Evolutionary conservation across 495 filamentous ascomycete genomes (phyloP).

Genomic region (Aspergillus carlsbadensis): DNA sequence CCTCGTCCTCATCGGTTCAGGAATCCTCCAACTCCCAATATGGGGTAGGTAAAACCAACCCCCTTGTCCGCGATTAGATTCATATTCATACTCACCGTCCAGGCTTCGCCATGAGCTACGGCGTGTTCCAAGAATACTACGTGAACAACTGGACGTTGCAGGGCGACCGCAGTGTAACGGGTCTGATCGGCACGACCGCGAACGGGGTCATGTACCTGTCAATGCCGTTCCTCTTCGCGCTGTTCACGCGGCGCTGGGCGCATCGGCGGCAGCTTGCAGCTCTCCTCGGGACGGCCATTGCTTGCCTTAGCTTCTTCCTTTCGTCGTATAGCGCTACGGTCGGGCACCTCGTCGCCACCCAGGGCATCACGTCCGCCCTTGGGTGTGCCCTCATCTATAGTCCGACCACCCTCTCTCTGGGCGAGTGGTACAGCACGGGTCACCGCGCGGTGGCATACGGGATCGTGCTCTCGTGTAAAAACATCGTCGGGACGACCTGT

Average conservation of each 20-base stretch:
- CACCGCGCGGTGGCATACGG: slow-evolving; percentile 53
- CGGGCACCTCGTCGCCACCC: slow-evolving; percentile 54
- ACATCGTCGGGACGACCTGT: slow-evolving; percentile 45
- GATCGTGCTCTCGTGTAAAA: slow-evolving; percentile 57
- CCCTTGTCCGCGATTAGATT: not conserved
- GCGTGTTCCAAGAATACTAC: slow-evolving; percentile 10
- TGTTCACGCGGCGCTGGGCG: slow-evolving; percentile 9
- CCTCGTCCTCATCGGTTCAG: slow-evolving; percentile 4
- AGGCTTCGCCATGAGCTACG: slow-evolving; percentile 12
- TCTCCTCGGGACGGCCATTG: slow-evolving; percentile 4
- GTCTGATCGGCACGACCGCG: slow-evolving; percentile 5
- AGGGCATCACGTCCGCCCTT: slow-evolving; percentile 55
- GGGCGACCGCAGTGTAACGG: slow-evolving; percentile 10
- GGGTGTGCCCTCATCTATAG: slow-evolving; percentile 51
- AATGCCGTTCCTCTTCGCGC: slow-evolving; percentile 8
- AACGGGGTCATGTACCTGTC: slow-evolving; percentile 12
- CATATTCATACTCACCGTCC: not conserved
- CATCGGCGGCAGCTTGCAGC: slow-evolving; percentile 7
- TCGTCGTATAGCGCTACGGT: slow-evolving; percentile 52
- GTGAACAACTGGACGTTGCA: slow-evolving; percentile 7
- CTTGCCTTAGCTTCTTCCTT: slow-evolving; percentile 24
- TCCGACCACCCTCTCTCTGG: slow-evolving; percentile 52
- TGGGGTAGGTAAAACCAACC: slow-evolving; percentile 1
- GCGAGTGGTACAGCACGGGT: slow-evolving; percentile 56
- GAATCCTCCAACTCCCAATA: slow-evolving; percentile 8